Percentiles rank a stretch among this genome's conserved stretches.
These are phyloP conservation scores for Eucalyptus coolabah DNA, from an alignment of 345 rosid genomes.

Conservation along the genomic window DNA sequence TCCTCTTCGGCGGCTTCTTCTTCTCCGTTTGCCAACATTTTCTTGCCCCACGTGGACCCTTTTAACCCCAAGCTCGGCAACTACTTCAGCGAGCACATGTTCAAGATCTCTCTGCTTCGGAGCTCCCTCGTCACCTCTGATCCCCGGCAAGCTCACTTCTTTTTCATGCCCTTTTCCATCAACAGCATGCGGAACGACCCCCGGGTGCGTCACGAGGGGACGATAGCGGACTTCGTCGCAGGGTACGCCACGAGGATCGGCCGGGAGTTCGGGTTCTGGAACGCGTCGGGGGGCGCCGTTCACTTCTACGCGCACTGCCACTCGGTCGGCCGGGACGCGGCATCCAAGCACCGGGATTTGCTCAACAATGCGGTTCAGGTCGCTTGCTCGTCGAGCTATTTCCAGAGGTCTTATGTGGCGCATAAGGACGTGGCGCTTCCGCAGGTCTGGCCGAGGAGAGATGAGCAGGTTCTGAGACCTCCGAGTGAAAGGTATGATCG, in stretches of 20 bases:
- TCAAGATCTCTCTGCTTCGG: constrained; percentile 22
- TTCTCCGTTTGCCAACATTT: constrained; percentile 9
- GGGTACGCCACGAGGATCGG: background rate
- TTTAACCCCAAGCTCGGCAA: constrained; percentile 20
- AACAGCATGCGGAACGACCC: constrained; percentile 28
- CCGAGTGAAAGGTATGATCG: constrained; percentile 12
- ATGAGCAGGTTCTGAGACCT: constrained; percentile 5
- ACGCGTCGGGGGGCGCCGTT: constrained; percentile 26
- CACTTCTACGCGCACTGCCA: constrained; percentile 32
- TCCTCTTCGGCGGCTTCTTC: background rate
- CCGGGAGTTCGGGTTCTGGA: constrained; percentile 15
- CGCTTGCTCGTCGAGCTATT: constrained; percentile 28
- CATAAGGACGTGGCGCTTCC: constrained; percentile 32
- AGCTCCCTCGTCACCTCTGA: constrained; percentile 8
- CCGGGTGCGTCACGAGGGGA: constrained; percentile 13
- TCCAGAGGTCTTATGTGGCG: constrained; percentile 19
- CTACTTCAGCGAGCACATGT: constrained; percentile 40
- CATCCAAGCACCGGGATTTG: constrained; percentile 10
- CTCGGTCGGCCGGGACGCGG: constrained; percentile 23
- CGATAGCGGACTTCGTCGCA: constrained; percentile 17
- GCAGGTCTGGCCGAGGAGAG: constrained; percentile 31
- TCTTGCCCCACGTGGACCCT: constrained; percentile 25
- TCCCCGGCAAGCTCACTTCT: constrained; percentile 24
- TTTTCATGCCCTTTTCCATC: constrained; percentile 30
- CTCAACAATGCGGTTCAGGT: constrained; percentile 23